These are phyloP conservation scores for Misopates orontium DNA, from an alignment of 257 asterid species.

Conservation along the genomic window DNA sequence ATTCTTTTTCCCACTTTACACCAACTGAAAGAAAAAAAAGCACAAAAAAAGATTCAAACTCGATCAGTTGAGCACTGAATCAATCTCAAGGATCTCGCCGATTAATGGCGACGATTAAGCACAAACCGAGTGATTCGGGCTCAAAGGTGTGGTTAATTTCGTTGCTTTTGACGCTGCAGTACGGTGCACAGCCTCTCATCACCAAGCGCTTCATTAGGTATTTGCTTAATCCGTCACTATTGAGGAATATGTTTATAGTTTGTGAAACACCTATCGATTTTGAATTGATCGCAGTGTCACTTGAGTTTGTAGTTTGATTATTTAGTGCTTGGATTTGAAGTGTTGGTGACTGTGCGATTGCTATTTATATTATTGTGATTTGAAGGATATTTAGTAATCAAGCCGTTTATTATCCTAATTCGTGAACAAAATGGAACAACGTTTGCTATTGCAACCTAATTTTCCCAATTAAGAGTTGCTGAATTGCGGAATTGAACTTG, in stretches of 20 bases:
- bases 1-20: not conserved
- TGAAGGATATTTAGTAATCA: no score
- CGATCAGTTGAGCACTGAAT: no score
- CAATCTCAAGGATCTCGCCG: not conserved
- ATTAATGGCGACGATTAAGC: conserved; percentile 16
- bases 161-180: conserved; percentile 73
- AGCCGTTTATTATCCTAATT: no score
- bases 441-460: no score
- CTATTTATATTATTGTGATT: no score
- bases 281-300: no score
- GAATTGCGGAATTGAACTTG: no score
- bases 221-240: not conserved
- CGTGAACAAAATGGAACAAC: no score
- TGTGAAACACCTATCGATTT: no score
- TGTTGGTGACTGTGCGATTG: not conserved
- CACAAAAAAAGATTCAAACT: not conserved
- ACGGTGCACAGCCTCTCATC: conserved; percentile 92
- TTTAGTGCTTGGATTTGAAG: not conserved
- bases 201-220: conserved; percentile 80
- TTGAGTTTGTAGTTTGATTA: not conserved
- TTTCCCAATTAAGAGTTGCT: no score
- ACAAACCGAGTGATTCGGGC: conserved; percentile 29
- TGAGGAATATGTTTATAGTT: no score
- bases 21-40: not conserved
- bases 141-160: conserved; percentile 75